A percentile compares a stretch with the other conserved stretches of the same genome.
Evolutionary conservation across 306 rosid genomes (phyloP).

Genomic region (Oemleria cerasiformis): DNA sequence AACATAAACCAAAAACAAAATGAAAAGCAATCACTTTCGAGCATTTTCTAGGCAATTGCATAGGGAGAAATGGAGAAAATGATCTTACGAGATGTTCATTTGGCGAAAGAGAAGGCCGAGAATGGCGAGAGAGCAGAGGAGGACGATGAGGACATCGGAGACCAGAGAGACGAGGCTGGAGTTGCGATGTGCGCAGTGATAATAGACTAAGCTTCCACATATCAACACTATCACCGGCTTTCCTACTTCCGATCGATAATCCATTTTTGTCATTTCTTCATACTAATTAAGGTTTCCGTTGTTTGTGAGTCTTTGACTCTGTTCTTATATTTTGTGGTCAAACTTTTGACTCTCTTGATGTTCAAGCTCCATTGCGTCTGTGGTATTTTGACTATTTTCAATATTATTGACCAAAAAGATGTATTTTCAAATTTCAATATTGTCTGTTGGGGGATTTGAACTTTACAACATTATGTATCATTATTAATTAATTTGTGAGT

Average conservation of each 20-base stretch:
- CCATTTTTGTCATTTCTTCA: constrained; percentile 25
- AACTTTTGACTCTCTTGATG: neutral
- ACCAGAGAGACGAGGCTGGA: constrained; percentile 66
- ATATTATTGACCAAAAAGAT: too few relatives aligned
- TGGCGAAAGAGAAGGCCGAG: constrained; percentile 94
- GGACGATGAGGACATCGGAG: constrained; percentile 89
- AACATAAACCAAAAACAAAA: neutral
- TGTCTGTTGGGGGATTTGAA: too few relatives aligned
- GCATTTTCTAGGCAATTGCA: neutral
- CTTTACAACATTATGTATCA: too few relatives aligned
- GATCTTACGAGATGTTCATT: constrained; percentile 55
- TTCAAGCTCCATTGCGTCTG: too few relatives aligned
- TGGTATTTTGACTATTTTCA: too few relatives aligned
- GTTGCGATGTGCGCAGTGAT: constrained; percentile 80
- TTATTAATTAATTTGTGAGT: too few relatives aligned
- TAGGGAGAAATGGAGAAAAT: too few relatives aligned
- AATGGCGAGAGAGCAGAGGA: constrained; percentile 93
- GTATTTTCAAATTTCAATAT: too few relatives aligned
- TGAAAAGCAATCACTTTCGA: neutral
- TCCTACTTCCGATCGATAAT: constrained; percentile 39
- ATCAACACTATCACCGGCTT: constrained; percentile 46
- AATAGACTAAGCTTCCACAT: constrained; percentile 67
- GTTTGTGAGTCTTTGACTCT: neutral
- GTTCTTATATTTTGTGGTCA: neutral
- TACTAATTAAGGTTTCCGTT: neutral